Base-by-base conservation (phyloP, 768 basidiomycete genomes). In the Hirschioporus abietinus region DNA sequence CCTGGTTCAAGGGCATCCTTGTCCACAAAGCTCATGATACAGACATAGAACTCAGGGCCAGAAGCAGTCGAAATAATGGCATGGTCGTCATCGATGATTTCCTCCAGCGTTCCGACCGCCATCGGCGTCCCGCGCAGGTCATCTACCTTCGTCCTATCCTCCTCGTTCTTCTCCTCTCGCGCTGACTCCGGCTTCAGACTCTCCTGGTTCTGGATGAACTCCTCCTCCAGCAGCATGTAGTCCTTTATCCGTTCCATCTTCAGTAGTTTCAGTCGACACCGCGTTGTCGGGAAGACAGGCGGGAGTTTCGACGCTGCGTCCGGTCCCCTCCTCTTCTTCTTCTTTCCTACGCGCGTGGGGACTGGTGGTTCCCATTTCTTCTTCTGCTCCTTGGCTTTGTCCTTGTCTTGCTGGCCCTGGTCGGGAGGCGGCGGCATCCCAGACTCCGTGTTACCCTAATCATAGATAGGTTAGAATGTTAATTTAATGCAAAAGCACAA, bases 301-400 rank as follows among this genome's bases (percentile, higher is more conserved):
- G 96, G 96, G 2, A 99, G 88, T 75, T 96, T 96, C 52, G 91
- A 90, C 1, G 95, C 87, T 1, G 95, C 83, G 66, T 93, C 89
- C 6, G 96, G 96, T n/a, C 96, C 96, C 68, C 89, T 86, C 83
- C 87, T 86, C 76, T 80, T 83, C 82, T 95, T 99, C 87, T 95
- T 96, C 86, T 96, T 97, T 62, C 96, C 96, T 36, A 98, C 93
- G 67, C 94, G 91, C 60, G 96, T 97, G 17, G 96, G 96, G 67
- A 97, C 86, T 72, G 96, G 96, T 8, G 96, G 95, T 76, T 99
- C 96, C 95, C 96, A 99, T 81, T 96, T 96, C 87, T 98, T 97
- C 79, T 89, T 86, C 75, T 85, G 81, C 15, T 89, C 86, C 72
- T 87, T 82, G 20, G 82, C 72, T 70, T 78, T 79, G 66, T 74